phyloP scores from a whole-genome alignment of 352 stramenopile genomes.

The Phytophthora vignae region DNA sequence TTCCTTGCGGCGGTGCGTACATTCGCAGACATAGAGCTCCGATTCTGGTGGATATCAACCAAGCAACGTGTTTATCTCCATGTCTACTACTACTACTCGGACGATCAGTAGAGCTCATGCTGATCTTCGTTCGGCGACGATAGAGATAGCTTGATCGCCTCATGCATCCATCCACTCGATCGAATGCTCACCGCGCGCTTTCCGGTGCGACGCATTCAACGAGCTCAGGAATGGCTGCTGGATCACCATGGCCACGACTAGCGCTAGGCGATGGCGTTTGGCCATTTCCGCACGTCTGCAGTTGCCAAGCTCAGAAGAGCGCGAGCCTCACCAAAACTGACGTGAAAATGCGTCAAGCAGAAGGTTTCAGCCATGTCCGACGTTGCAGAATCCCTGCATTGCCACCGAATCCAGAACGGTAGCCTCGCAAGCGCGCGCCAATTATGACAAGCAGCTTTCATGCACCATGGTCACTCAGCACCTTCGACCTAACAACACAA shows the following conservation, averaged over 20 bases:
- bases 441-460: too few relatives aligned
- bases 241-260: neutral
- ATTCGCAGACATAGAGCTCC: neutral
- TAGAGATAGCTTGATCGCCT: neutral
- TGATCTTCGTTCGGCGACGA: slow-evolving; percentile 9
- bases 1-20: neutral
- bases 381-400: slow-evolving; percentile 6
- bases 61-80: slow-evolving; percentile 11
- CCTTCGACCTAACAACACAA: neutral
- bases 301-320: neutral
- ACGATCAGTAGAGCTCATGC: slow-evolving; percentile 17
- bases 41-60: neutral
- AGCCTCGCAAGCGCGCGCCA: too few relatives aligned
- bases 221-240: neutral
- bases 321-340: neutral
- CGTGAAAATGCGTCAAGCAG: slow-evolving; percentile 7
- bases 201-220: slow-evolving; percentile 11
- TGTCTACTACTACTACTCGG: neutral
- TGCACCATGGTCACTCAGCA: neutral
- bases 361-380: slow-evolving; percentile 23
- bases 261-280: neutral
- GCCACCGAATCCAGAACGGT: too few relatives aligned
- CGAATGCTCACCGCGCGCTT: slow-evolving; percentile 21
- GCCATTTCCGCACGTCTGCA: neutral
- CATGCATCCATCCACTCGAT: slow-evolving; percentile 13